A percentile compares a stretch with the other conserved stretches of the same genome.
phyloP scores from a whole-genome alignment of 495 filamentous ascomycete species.

The Penicillium arizonense region DNA sequence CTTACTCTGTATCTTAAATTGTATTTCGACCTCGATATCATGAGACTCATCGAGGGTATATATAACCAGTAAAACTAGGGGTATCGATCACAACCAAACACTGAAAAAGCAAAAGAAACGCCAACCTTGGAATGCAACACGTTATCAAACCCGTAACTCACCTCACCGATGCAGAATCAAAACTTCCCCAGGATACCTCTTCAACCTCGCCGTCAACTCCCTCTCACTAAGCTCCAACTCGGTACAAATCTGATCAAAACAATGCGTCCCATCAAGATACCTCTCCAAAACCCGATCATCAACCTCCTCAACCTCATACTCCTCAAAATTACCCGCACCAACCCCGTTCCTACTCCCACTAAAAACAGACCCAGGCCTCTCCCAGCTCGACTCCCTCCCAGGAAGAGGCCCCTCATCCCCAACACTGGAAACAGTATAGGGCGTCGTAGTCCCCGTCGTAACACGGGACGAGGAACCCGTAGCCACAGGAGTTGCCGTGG shows the following conservation, averaged over 20 bases:
- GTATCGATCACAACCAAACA: conserved; percentile 10
- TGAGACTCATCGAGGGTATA: background rate
- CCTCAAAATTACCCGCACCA: conserved; percentile 21
- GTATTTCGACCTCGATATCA: background rate
- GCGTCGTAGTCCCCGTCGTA: conserved; percentile 37
- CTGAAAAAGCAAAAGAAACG: conserved; percentile 3
- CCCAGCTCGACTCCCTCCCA: conserved; percentile 15
- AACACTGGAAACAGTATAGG: conserved; percentile 35
- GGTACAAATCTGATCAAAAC: conserved; percentile 88
- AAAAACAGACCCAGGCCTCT: conserved; percentile 28
- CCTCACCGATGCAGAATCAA: conserved; percentile 56
- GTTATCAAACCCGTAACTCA: conserved; percentile 26
- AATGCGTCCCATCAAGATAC: conserved; percentile 79
- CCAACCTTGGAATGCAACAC: background rate
- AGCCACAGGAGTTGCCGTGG: conserved; percentile 8
- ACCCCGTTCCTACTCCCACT: conserved; percentile 25
- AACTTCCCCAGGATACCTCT: conserved; percentile 49
- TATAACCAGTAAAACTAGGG: background rate
- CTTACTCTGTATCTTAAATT: no score
- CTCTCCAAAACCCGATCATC: conserved; percentile 52
- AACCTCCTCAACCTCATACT: conserved; percentile 37
- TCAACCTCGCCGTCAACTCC: conserved; percentile 51
- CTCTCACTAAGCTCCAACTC: conserved; percentile 62
- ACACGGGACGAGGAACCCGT: conserved; percentile 34
- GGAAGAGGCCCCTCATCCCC: conserved; percentile 28